Evolutionary conservation across 2,329 filamentous ascomycete species (phyloP).

Genomic region (Calonectria honghensis): DNA sequence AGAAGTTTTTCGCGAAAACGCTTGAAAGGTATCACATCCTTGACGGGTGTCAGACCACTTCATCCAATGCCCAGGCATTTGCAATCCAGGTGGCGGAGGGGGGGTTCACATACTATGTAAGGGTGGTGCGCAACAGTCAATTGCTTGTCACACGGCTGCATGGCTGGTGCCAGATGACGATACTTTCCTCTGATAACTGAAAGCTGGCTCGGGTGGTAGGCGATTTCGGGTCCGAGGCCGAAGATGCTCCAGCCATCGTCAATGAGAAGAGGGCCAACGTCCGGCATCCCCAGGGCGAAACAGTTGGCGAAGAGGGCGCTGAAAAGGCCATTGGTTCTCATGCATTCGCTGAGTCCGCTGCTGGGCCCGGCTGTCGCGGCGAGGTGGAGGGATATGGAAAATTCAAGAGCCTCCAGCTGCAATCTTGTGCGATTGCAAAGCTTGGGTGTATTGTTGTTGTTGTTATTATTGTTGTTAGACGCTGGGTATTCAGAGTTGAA

Average conservation of each 20-base stretch:
- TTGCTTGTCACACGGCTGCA: slow-evolving; percentile 58
- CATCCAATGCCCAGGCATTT: not conserved
- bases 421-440: slow-evolving; percentile 40
- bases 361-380: slow-evolving; percentile 38
- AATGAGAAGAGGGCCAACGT: slow-evolving; percentile 52
- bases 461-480: not conserved
- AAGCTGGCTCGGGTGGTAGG: slow-evolving; percentile 52
- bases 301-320: slow-evolving; percentile 61
- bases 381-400: slow-evolving; percentile 46
- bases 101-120: slow-evolving; percentile 54
- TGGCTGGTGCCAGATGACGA: slow-evolving; percentile 51
- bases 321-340: slow-evolving; percentile 55
- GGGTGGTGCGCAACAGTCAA: slow-evolving; percentile 60
- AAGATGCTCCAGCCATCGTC: slow-evolving; percentile 59
- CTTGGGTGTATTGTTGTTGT: not conserved
- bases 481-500: not conserved
- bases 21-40: slow-evolving; percentile 60
- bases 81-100: no score
- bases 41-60: slow-evolving; percentile 33
- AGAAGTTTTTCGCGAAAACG: slow-evolving; percentile 58
- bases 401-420: slow-evolving; percentile 48
- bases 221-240: slow-evolving; percentile 50
- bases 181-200: slow-evolving; percentile 53
- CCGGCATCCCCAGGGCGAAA: slow-evolving; percentile 58
- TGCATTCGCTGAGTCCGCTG: slow-evolving; percentile 44